phyloP scores from a whole-genome alignment of 2,329 filamentous ascomycete species.

The Ilyonectria destructans region DNA sequence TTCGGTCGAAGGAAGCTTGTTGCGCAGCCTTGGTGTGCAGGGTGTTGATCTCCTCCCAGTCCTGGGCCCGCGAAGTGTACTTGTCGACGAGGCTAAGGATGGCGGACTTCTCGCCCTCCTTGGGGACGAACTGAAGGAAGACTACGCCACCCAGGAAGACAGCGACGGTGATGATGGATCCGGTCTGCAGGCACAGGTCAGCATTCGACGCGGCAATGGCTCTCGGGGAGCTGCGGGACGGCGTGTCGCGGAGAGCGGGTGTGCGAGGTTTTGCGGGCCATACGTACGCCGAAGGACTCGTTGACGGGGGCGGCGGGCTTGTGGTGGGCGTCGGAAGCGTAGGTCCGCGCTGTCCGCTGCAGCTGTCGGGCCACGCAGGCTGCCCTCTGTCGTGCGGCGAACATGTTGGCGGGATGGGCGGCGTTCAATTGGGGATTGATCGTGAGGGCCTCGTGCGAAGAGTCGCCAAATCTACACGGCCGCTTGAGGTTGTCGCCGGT shows the following conservation, averaged over 20 bases:
- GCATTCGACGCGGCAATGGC: slow-evolving; percentile 28
- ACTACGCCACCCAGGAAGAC: slow-evolving; percentile 62
- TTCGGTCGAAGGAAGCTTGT: slow-evolving; percentile 72
- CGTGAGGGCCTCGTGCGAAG: slow-evolving; percentile 46
- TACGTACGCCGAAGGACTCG: slow-evolving; percentile 72
- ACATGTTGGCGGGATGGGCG: slow-evolving; percentile 55
- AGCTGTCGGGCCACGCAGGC: slow-evolving; percentile 57
- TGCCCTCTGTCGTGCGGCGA: slow-evolving; percentile 64
- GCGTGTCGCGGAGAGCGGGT: slow-evolving; percentile 8
- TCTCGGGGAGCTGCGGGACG: background rate
- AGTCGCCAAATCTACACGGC: slow-evolving; percentile 42
- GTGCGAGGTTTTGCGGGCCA: slow-evolving; percentile 41
- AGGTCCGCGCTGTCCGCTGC: slow-evolving; percentile 62
- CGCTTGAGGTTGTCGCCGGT: slow-evolving; percentile 51
- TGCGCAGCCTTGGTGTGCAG: slow-evolving; percentile 68
- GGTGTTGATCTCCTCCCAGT: slow-evolving; percentile 69
- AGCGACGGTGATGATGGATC: slow-evolving; percentile 64
- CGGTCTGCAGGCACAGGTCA: slow-evolving; percentile 58
- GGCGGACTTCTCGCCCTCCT: slow-evolving; percentile 66
- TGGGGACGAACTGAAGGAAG: slow-evolving; percentile 66
- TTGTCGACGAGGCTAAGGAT: slow-evolving; percentile 64
- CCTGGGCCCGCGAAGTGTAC: slow-evolving; percentile 64
- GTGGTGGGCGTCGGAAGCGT: slow-evolving; percentile 69
- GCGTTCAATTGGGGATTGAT: slow-evolving; percentile 55
- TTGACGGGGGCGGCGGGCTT: slow-evolving; percentile 64